Conservation (phyloP, 1,284 basidiomycete genomes). For the Kwoniella shivajii region DNA sequence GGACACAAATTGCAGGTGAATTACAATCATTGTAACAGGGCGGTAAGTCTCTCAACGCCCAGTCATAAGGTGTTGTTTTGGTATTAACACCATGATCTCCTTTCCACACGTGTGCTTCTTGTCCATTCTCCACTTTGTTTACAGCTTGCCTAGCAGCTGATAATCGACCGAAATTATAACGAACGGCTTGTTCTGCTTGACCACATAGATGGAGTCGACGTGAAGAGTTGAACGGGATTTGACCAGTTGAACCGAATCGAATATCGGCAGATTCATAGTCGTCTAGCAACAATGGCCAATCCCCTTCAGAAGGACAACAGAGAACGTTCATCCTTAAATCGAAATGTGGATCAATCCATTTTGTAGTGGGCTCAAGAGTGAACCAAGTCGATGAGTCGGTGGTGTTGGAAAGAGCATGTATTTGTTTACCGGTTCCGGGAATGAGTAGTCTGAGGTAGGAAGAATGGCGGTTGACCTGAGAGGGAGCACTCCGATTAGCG, state of each 20-base stretch:
- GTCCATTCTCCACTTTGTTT: slow-evolving; percentile 23
- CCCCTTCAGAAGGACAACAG: slow-evolving; percentile 48
- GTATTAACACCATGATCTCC: slow-evolving; percentile 9
- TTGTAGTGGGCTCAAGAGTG: slow-evolving; percentile 20
- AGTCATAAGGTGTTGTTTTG: slow-evolving; percentile 31
- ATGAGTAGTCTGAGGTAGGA: slow-evolving; percentile 41
- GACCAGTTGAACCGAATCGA: slow-evolving; percentile 45
- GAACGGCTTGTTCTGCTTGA: slow-evolving; percentile 37
- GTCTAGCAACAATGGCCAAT: slow-evolving; percentile 53
- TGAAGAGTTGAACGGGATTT: slow-evolving; percentile 51
- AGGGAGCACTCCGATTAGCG: not conserved
- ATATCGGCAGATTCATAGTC: slow-evolving; percentile 52
- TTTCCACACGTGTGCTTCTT: slow-evolving; percentile 11
- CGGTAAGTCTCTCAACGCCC: slow-evolving; percentile 46
- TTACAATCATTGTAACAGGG: slow-evolving; percentile 54
- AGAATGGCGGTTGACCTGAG: slow-evolving; percentile 36
- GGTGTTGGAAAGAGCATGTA: slow-evolving; percentile 27
- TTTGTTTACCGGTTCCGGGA: slow-evolving; percentile 33
- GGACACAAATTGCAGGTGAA: slow-evolving; percentile 51
- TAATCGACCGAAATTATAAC: slow-evolving; percentile 20
- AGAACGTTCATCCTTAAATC: slow-evolving; percentile 50
- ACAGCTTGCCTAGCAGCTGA: slow-evolving; percentile 28
- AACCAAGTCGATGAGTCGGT: slow-evolving; percentile 33
- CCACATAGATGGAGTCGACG: slow-evolving; percentile 41
- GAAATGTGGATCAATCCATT: slow-evolving; percentile 26